A percentile compares a stretch with the other conserved stretches of the same genome.
These are phyloP conservation scores for Rhynchosporium agropyri DNA, from an alignment of 2,329 filamentous ascomycete genomes.

Conservation along the genomic window DNA sequence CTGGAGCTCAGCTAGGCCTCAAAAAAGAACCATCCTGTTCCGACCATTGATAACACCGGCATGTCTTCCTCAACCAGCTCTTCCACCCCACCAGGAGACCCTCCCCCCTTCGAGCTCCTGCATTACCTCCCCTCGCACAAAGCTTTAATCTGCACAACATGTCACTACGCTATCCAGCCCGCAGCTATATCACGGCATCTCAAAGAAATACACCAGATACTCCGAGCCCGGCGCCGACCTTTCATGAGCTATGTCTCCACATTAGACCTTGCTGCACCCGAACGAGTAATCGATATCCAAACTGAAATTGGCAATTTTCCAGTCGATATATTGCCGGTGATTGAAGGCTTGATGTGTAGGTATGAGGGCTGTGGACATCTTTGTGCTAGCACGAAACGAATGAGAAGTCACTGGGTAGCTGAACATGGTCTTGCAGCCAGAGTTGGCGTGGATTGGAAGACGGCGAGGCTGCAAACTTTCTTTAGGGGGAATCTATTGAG, in stretches of 20 bases:
- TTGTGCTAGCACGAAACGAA: conserved; percentile 42
- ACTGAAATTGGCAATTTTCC: conserved; percentile 36
- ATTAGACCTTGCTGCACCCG: conserved; percentile 32
- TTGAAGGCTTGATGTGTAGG: conserved; percentile 37
- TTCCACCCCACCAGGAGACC: conserved; percentile 1
- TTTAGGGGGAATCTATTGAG: conserved; percentile 39
- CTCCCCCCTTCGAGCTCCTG: conserved; percentile 29
- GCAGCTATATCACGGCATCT: conserved; percentile 33
- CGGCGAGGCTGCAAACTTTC: conserved; percentile 38
- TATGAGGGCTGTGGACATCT: conserved; percentile 38
- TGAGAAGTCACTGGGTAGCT: conserved; percentile 42
- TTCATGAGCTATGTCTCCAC: conserved; percentile 30
- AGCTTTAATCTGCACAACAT: conserved; percentile 34
- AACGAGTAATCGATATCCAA: conserved; percentile 30
- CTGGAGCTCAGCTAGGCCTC: background rate
- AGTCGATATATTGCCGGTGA: conserved; percentile 36
- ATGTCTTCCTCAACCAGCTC: conserved; percentile 5
- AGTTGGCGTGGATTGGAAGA: conserved; percentile 34
- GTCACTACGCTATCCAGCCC: conserved; percentile 37
- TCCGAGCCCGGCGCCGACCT: conserved; percentile 26
- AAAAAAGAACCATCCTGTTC: background rate
- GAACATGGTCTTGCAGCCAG: conserved; percentile 30
- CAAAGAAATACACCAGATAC: conserved; percentile 36
- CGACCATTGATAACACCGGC: background rate
- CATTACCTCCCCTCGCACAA: conserved; percentile 33